These are phyloP conservation scores for Phoma sp. DNA, from an alignment of 2,329 filamentous ascomycete genomes.

Conservation along the genomic window DNA sequence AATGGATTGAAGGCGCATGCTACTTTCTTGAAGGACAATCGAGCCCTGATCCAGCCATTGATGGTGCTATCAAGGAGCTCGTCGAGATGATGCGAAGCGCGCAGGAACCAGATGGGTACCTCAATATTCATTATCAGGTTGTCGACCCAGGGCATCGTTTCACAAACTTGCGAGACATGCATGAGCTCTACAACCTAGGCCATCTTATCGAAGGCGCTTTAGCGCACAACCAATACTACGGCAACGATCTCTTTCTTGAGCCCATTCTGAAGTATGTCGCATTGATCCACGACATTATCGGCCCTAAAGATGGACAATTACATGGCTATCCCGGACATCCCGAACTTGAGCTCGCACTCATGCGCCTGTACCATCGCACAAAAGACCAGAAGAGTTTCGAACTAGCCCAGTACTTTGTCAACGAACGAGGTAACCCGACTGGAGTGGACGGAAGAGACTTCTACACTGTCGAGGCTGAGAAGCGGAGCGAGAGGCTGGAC, in stretches of 20 bases:
- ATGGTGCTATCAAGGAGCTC: neutral
- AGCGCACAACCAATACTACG: neutral
- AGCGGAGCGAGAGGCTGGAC: neutral
- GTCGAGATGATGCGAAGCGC: conserved; percentile 1
- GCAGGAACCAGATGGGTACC: neutral
- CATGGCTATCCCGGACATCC: neutral
- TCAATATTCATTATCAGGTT: neutral
- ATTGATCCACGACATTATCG: neutral
- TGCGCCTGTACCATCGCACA: neutral
- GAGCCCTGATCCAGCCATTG: neutral
- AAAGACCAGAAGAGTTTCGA: neutral
- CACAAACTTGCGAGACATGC: conserved; percentile 1
- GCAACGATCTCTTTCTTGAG: neutral
- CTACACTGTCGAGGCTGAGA: conserved; percentile 1
- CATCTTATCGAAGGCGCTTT: conserved; percentile 1
- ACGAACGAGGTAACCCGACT: neutral
- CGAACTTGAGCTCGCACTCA: neutral
- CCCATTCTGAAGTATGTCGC: conserved; percentile 1
- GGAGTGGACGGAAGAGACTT: neutral
- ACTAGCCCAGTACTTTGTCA: neutral
- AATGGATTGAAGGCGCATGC: conserved; percentile 2
- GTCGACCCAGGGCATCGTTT: neutral
- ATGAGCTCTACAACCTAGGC: conserved; percentile 2
- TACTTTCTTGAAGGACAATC: neutral
- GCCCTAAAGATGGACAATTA: neutral